Evolutionary conservation across 1,139 yeast genomes (phyloP).

Genomic region (Diutina rugosa): DNA sequence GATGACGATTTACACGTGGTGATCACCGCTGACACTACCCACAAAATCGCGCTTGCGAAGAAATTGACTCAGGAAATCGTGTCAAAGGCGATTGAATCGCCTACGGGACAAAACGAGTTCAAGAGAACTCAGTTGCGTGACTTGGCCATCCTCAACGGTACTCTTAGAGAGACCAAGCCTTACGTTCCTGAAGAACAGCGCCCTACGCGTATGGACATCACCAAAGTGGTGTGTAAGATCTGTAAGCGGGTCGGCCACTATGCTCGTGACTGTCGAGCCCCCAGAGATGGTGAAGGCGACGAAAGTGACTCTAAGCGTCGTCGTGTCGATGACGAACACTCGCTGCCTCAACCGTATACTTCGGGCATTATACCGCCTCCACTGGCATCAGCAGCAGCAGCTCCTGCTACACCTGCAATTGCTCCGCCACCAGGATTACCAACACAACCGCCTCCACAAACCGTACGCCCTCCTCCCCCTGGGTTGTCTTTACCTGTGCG

Average conservation of each 20-base stretch:
- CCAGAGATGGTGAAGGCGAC: constrained; percentile 5
- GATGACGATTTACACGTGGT: constrained; percentile 79
- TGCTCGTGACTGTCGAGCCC: constrained; percentile 72
- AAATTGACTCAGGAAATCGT: constrained; percentile 65
- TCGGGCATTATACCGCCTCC: constrained; percentile 4
- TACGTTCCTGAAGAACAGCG: constrained; percentile 34
- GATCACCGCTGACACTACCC: constrained; percentile 74
- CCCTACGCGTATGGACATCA: constrained; percentile 31
- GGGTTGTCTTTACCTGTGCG: constrained; percentile 10
- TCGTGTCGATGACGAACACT: not conserved
- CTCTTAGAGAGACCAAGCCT: constrained; percentile 71
- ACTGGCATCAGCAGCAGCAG: not conserved
- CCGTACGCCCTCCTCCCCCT: constrained; percentile 6
- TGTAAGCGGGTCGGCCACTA: constrained; percentile 84
- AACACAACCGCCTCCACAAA: not conserved
- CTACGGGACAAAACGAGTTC: constrained; percentile 86
- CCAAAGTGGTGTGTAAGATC: constrained; percentile 52
- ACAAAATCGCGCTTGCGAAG: constrained; percentile 64
- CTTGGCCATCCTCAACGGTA: constrained; percentile 88
- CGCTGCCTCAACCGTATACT: constrained; percentile 11
- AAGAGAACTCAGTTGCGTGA: constrained; percentile 87
- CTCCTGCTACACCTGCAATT: not conserved
- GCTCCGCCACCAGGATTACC: not conserved
- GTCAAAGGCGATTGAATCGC: constrained; percentile 73
- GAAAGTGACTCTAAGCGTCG: not conserved